Evolutionary conservation across 371 early-diverging fungal species (phyloP).

Genomic region (Mortierella sp.): DNA sequence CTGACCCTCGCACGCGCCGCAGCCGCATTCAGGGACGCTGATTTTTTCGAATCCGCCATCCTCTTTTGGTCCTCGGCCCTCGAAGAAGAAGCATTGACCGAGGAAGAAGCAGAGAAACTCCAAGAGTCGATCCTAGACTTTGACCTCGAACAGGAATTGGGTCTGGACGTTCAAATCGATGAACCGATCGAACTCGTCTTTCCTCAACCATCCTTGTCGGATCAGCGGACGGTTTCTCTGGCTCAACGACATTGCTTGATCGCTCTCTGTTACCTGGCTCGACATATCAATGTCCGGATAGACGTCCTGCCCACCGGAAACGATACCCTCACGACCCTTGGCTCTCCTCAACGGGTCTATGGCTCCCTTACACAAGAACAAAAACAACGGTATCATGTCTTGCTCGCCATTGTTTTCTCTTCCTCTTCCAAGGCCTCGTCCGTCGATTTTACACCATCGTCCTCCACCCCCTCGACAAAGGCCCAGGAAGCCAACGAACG

Average conservation of each 20-base stretch:
- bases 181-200: slow-evolving; percentile 48
- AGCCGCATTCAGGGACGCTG: slow-evolving; percentile 50
- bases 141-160: slow-evolving; percentile 47
- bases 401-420: slow-evolving; percentile 41
- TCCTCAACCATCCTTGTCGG: slow-evolving; percentile 3
- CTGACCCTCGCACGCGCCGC: slow-evolving; percentile 40
- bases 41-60: slow-evolving; percentile 45
- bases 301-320: slow-evolving; percentile 48
- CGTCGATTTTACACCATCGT: neutral
- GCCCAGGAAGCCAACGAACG: neutral
- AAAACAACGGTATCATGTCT: slow-evolving; percentile 24
- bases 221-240: neutral
- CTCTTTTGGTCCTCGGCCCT: slow-evolving; percentile 51
- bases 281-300: slow-evolving; percentile 50
- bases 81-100: slow-evolving; percentile 8
- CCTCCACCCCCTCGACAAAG: neutral
- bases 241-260: slow-evolving; percentile 36
- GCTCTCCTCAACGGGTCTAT: slow-evolving; percentile 45
- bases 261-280: slow-evolving; percentile 45
- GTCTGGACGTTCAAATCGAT: slow-evolving; percentile 42
- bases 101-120: neutral
- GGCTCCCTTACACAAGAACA: slow-evolving; percentile 22
- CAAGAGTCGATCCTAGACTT: slow-evolving; percentile 10
- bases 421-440: slow-evolving; percentile 14
- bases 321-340: slow-evolving; percentile 46